Conservation (phyloP, 2,329 filamentous ascomycete species). For the Dactylellina parvicollis region DNA sequence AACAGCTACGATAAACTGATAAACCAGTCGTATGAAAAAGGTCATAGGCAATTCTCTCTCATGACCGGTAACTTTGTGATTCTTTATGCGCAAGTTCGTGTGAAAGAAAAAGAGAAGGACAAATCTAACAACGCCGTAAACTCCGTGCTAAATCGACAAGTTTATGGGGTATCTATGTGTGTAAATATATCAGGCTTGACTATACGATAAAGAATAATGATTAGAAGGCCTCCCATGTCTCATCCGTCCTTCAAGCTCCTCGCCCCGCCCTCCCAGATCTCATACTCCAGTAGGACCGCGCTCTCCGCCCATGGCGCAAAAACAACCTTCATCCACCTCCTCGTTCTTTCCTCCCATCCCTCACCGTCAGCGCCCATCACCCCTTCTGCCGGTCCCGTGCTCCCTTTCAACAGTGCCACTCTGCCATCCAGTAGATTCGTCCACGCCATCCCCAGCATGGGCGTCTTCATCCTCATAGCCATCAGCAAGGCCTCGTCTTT, state of each 20-base stretch:
- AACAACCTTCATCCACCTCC: constrained; percentile 84
- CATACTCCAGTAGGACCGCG: constrained; percentile 73
- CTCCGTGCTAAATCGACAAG: constrained; percentile 36
- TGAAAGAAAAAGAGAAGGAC: background rate
- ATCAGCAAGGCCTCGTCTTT: constrained; percentile 15
- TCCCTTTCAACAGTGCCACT: constrained; percentile 59
- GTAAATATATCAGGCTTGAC: background rate
- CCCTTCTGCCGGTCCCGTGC: constrained; percentile 57
- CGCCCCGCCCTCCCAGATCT: constrained; percentile 74
- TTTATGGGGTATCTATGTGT: constrained; percentile 14
- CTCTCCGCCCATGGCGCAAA: constrained; percentile 80
- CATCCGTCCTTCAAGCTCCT: constrained; percentile 20
- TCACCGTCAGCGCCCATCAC: constrained; percentile 62
- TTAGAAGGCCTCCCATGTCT: no score
- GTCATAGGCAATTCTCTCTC: no score
- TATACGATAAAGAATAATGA: background rate
- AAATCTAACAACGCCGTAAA: background rate
- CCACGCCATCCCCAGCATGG: constrained; percentile 56
- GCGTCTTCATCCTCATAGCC: constrained; percentile 53
- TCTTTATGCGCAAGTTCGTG: background rate
- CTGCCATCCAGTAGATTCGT: constrained; percentile 59
- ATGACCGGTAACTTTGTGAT: no score
- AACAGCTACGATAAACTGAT: no score
- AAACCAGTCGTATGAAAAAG: no score
- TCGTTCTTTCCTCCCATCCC: constrained; percentile 65